Conservation (phyloP, 768 basidiomycete genomes). For the Suillus clintonianus region DNA sequence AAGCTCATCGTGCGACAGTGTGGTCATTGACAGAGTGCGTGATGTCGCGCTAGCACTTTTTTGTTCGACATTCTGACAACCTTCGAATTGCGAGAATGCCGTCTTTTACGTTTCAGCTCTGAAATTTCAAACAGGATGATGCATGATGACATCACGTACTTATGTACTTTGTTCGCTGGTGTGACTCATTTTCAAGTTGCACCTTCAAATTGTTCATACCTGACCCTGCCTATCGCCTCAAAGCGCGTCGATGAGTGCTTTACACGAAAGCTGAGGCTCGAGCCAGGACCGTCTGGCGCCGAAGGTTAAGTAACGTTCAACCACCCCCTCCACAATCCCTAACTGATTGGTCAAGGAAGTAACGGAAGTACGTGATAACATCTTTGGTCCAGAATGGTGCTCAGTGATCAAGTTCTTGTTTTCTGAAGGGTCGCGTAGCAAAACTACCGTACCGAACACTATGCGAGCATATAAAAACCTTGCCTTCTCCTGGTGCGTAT, state of each 20-base stretch:
- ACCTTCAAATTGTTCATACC: not conserved
- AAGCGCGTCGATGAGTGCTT: not conserved
- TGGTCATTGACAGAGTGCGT: not conserved
- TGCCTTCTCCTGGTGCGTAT: not conserved
- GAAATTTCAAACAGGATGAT: no score
- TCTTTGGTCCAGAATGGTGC: not conserved
- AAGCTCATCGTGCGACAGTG: not conserved
- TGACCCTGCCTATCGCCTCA: not conserved
- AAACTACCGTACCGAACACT: not conserved
- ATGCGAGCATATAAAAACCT: not conserved
- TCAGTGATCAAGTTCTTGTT: not conserved
- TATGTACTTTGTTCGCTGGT: no score
- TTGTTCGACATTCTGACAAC: not conserved
- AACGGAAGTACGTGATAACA: not conserved
- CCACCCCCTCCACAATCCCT: not conserved
- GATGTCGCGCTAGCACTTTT: not conserved
- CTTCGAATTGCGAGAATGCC: not conserved
- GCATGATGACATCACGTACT: not conserved
- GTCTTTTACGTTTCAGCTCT: not conserved
- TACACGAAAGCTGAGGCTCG: not conserved
- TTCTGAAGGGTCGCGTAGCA: not conserved
- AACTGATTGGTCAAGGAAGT: not conserved
- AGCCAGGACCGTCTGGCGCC: not conserved
- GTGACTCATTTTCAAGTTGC: no score
- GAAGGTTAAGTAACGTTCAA: not conserved